Evolutionary conservation across 768 basidiomycete species (phyloP), one percentile per base, ranked within the genome.

Genomic region (Chlorophyllum brunneum): DNA sequence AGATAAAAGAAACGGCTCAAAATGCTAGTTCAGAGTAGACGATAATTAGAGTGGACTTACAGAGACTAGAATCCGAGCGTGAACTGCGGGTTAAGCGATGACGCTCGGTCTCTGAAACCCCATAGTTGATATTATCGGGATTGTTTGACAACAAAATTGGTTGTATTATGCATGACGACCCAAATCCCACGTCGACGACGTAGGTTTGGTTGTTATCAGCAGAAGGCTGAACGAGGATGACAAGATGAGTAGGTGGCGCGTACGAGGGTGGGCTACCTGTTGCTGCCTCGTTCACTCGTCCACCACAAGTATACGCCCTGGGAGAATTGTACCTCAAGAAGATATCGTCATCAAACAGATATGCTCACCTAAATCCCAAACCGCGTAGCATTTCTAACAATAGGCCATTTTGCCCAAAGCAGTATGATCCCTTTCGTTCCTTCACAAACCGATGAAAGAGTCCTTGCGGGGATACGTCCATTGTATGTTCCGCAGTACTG

Each of bases 141-240:
- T 52, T 10, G 15, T 48, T 20, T 22, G 64, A 61, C n/a, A 70
- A 59, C 1, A 66, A 56, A 26, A 70, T 63, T 2, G 67, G 69
- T 26, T 61, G 36, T 9, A 59, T 59, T n/a, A 64, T 58, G 1
- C 58, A 55, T 7, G 56, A 36, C 6, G 61, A 55, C 3, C 69
- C 67, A 48, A 67, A 66, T 9, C 69, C 68, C 5, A 63, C 66
- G 54, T 70, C 68, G 11, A 67, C 63, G 8, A 68, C 18, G 46
- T 64, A 70, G 0, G 68, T 69, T 47, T 59, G 48, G 45, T 63
- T 66, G 34, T 56, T 61, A 18, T 60, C 51, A 15, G 22, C 33
- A 16, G 54, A 58, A 1, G 68, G 69, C 38, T 70, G 69, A 3
- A 67, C 67, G 33, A 70, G 65, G 9, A 67, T 42, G 20, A 67